These are phyloP conservation scores for Panicum miliaceum DNA, from an alignment of 176 grass and related monocot genomes.

Conservation along the genomic window DNA sequence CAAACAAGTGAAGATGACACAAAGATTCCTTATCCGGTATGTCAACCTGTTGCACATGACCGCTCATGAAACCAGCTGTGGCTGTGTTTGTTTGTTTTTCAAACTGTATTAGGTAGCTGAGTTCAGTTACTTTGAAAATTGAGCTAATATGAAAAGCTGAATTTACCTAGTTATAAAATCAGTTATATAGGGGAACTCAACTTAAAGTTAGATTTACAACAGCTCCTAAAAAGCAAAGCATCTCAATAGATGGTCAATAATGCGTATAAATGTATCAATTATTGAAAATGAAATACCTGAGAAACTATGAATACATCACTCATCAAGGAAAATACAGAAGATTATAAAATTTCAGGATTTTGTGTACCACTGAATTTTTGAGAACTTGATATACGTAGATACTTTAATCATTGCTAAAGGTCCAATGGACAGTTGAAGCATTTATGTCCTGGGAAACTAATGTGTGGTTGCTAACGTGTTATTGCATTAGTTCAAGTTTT, in stretches of 20 bases:
- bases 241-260: background rate
- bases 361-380: background rate
- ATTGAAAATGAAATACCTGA: background rate
- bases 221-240: background rate
- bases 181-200: background rate
- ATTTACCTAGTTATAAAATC: background rate
- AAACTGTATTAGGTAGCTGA: background rate
- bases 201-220: background rate
- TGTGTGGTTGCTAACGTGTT: background rate
- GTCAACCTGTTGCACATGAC: background rate
- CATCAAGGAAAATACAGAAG: background rate
- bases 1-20: slow-evolving; percentile 75
- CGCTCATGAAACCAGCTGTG: background rate
- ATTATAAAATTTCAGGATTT: slow-evolving; percentile 10
- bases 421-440: background rate
- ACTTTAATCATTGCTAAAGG: background rate
- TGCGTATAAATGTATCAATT: background rate
- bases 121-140: background rate
- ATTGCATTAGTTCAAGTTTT: background rate
- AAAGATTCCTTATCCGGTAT: slow-evolving; percentile 66
- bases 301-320: background rate
- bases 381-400: background rate
- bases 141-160: slow-evolving; percentile 1
- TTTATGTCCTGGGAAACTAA: background rate
- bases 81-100: background rate